Conservation (phyloP, 495 filamentous ascomycete species). For the Lasiosphaeris hirsuta region DNA sequence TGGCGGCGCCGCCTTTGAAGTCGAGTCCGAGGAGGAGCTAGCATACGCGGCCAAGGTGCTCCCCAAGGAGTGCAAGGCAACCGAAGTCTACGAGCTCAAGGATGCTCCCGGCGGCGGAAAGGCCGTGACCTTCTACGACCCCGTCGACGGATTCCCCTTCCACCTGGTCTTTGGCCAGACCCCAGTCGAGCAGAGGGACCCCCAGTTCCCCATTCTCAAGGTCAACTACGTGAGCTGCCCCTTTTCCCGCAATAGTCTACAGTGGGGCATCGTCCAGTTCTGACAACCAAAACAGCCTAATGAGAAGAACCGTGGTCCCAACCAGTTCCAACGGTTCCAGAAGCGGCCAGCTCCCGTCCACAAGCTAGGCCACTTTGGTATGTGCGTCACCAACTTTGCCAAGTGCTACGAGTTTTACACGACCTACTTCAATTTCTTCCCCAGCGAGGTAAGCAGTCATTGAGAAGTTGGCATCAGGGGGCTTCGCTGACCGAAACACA, state of each 20-base stretch:
- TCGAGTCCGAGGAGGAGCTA: slow-evolving; percentile 56
- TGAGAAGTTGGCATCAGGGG: too few species aligned
- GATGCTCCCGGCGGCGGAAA: slow-evolving; percentile 58
- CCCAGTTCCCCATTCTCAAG: slow-evolving; percentile 43
- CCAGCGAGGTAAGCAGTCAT: slow-evolving; percentile 41
- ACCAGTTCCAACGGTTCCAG: slow-evolving; percentile 51
- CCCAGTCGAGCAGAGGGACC: slow-evolving; percentile 29
- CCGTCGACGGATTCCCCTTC: slow-evolving; percentile 56
- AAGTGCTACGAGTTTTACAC: slow-evolving; percentile 60
- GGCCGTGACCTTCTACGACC: slow-evolving; percentile 55
- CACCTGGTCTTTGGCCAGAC: slow-evolving; percentile 57
- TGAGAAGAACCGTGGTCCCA: slow-evolving; percentile 46
- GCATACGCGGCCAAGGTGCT: slow-evolving; percentile 41
- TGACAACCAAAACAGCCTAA: slow-evolving; percentile 30
- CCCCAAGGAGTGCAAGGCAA: slow-evolving; percentile 40
- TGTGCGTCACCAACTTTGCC: slow-evolving; percentile 59
- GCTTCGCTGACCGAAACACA: neutral
- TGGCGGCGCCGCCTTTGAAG: slow-evolving; percentile 51
- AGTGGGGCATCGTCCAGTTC: neutral
- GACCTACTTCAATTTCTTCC: slow-evolving; percentile 63
- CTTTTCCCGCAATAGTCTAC: neutral
- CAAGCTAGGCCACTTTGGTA: slow-evolving; percentile 73
- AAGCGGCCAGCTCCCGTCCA: slow-evolving; percentile 66
- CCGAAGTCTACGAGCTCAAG: slow-evolving; percentile 47
- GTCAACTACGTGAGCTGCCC: slow-evolving; percentile 38